These are phyloP conservation scores for Chamaenerion angustifolium DNA, from an alignment of 345 rosid species.

Conservation along the genomic window DNA sequence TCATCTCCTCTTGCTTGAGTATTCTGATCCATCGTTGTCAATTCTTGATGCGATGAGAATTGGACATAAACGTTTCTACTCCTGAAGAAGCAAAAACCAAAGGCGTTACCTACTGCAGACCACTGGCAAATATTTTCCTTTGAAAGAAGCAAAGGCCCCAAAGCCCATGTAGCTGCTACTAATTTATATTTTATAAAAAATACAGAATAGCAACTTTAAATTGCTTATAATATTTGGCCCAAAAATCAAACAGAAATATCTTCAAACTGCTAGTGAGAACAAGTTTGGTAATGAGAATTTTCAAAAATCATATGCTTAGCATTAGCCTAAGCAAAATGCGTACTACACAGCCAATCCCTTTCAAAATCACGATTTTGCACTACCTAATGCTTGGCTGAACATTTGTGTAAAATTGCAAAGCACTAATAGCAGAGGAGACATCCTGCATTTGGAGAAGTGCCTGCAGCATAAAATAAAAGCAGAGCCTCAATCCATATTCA, in stretches of 20 bases:
- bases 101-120: too few relatives aligned
- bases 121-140: too few relatives aligned
- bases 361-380: not conserved
- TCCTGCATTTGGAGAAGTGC: conserved; percentile 99
- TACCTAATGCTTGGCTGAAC: conserved; percentile 86
- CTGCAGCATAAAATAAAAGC: conserved; percentile 19
- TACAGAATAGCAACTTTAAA: not conserved
- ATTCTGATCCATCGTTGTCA: conserved; percentile 88
- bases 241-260: not conserved
- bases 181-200: not conserved
- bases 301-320: not conserved
- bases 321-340: not conserved
- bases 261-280: not conserved
- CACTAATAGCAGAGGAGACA: conserved; percentile 69
- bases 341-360: not conserved
- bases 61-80: conserved; percentile 96
- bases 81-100: conserved; percentile 19
- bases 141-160: not conserved
- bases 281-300: not conserved
- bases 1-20: conserved; percentile 89
- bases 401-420: conserved; percentile 66
- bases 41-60: conserved; percentile 97
- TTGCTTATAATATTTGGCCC: not conserved
- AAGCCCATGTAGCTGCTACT: not conserved
- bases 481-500: not conserved